phyloP scores from a whole-genome alignment of 164 flowering plant genomes.

The Aristolochia contorta region DNA sequence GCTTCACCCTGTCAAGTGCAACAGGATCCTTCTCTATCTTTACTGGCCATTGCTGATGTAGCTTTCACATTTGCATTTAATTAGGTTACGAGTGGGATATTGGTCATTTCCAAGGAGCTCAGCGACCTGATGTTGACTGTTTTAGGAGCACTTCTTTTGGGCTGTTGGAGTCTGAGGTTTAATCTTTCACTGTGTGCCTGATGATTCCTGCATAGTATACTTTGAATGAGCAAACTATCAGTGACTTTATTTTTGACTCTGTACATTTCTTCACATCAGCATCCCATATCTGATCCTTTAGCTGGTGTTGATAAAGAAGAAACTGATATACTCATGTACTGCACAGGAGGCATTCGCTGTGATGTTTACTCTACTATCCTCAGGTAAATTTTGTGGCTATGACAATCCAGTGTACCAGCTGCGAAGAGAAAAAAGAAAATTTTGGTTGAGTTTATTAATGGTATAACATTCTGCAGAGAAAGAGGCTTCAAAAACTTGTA shows the following conservation, averaged over 20 bases:
- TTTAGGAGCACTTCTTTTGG: constrained; percentile 93
- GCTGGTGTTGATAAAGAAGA: constrained; percentile 57
- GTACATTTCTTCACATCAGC: constrained; percentile 17
- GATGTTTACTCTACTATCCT: constrained; percentile 88
- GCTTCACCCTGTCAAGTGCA: no score
- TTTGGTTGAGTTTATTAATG: background rate
- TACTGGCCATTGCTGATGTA: background rate
- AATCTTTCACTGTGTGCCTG: no score
- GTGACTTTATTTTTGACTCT: background rate
- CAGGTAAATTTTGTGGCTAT: constrained; percentile 25
- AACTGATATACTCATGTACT: constrained; percentile 85
- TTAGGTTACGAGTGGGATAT: constrained; percentile 97
- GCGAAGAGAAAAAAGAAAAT: no score
- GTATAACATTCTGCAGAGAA: constrained; percentile 32
- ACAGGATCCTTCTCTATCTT: no score
- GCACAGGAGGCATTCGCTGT: constrained; percentile 96
- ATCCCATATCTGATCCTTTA: constrained; percentile 52
- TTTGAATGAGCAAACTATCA: no score
- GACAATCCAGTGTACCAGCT: background rate
- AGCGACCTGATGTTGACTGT: constrained; percentile 79
- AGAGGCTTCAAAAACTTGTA: constrained; percentile 74
- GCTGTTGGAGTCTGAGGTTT: constrained; percentile 47
- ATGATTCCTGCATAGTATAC: no score
- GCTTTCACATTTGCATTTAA: constrained; percentile 6
- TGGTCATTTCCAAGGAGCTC: constrained; percentile 84